Conservation (phyloP, 176 grass and related monocot genomes). For the Eremochloa ophiuroides region DNA sequence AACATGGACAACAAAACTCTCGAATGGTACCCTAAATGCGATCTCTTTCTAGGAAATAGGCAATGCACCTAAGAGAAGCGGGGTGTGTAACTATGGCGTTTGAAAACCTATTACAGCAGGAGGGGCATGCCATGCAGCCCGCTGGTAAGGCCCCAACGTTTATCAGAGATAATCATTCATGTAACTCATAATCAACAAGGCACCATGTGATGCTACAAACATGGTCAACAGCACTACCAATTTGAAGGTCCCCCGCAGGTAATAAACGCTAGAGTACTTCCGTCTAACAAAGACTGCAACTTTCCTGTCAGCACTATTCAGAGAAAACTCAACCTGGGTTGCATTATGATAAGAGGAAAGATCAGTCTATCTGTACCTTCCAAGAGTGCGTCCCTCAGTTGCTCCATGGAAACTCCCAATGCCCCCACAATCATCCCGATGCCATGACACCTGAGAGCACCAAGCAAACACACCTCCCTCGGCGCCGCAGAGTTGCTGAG, state of each 20-base stretch:
- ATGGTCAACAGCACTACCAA: not conserved
- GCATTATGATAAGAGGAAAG: not conserved
- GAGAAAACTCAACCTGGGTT: not conserved
- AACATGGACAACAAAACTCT: not conserved
- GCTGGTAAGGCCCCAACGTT: not conserved
- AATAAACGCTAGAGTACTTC: slow-evolving; percentile 1
- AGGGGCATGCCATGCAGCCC: not conserved
- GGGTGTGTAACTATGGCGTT: not conserved
- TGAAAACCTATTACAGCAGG: not conserved
- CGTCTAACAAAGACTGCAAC: not conserved
- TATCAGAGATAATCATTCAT: not conserved
- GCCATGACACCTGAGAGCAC: slow-evolving; percentile 52
- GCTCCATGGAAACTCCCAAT: slow-evolving; percentile 52
- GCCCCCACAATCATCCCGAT: slow-evolving; percentile 56
- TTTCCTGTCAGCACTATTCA: slow-evolving; percentile 3
- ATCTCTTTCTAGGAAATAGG: not conserved
- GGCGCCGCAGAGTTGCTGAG: slow-evolving; percentile 23
- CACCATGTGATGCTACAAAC: not conserved
- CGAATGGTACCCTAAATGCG: not conserved
- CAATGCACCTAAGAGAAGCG: not conserved
- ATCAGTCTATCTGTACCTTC: slow-evolving; percentile 44
- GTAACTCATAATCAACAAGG: not conserved
- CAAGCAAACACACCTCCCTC: slow-evolving; percentile 43
- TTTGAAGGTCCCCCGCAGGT: slow-evolving; percentile 16
- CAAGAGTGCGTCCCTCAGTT: slow-evolving; percentile 59